Evolutionary conservation across 2,329 filamentous ascomycete species (phyloP), one percentile per base, ranked within the genome.

Genomic region (Corniculantispora saksenae): DNA sequence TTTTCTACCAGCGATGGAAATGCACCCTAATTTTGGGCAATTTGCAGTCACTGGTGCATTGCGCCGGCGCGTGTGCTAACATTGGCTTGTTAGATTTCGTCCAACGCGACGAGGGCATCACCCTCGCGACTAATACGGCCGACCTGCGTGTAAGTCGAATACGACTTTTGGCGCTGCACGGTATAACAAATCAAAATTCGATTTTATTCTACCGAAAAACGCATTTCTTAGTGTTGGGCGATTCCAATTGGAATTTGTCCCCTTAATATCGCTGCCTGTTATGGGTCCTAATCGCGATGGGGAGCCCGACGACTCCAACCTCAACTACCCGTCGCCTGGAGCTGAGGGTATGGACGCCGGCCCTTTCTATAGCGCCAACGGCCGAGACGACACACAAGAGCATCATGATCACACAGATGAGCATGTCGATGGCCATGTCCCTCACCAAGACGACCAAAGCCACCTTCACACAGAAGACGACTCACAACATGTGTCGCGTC

Each of bases 321-420:
- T 80, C 47, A 78, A 78, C 45, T 85, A 84, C 68, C 80, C 82
- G 13, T 83, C 81, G 8, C 80, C 83, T 3, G 76, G 77, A 21
- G 77, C 77, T 10, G 81, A 84, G 62, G 76, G 71, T 3, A 77
- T 81, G 67, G 81, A 82, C 63, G 71, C 75, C 3, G 75, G 76
- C 9, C 74, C 80, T 2, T 83, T 83, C 70, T 83, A 84, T 69
- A 75, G 80, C 66, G 74, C 80, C 5, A 73, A 74, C 19, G 66
- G 69, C 23, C 76, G 76, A 47, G 77, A 79, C 54, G 75, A 72
- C 10, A 66, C 68, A 10, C 70, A 72, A 19, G 75, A 78, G 13
- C 72, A 74, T 8, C 71, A 73, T n/a, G 75, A 69, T 5, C 68
- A 70, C 25, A 43, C 67, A 15, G 69, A 71, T 4, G 67, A 68